Base-by-base conservation (phyloP, 164 flowering plant species). In the Dillenia turbinata region DNA sequence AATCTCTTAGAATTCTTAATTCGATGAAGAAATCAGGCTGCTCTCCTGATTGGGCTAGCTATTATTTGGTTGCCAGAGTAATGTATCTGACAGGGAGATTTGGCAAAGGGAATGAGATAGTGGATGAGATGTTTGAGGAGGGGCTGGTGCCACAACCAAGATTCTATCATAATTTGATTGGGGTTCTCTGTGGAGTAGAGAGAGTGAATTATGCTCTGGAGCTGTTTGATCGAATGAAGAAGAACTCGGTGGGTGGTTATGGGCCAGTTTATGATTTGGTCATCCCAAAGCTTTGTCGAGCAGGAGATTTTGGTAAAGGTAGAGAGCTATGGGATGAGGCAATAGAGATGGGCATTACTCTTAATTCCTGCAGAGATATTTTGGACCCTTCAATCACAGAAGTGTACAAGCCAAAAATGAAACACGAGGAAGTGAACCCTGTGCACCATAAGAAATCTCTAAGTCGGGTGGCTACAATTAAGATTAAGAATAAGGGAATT, bases 281-380 rank as follows among this genome's bases (percentile, higher is more conserved):
- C 33, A 90, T 90, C 74, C 75, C 81, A n/a, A 84, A 84, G 73
- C 77, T 90, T 26, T 90, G 94, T 69, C 77, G 68, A 54, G 73
- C 72, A 12, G 97, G 97, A 12, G 77, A 85, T 19, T 90, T 84
- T 67, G 83, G 73, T 15, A 90, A 78, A 76, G 94, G 86, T 47
- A 79, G 64, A 61, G 76, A 85, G 70, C 86, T 90, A 3, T 88
- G 90, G 97, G 85, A 83, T 45, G 94, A 90, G 69, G 94, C 94
- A 33, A 48, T 49, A 52, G 60, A 54, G 26, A 77, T 69, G 73
- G 90, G 89, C 9, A 40, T 83, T n/a, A 11, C 61, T 40, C 83
- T 90, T 71, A 44, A 60, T 15, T 83, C 85, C 74, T 81, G 88
- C 10, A 74, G 66, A 3, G 75, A 79, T 65, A 57, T 85, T 62